Percentiles rank a stretch among this genome's conserved stretches.
Evolutionary conservation across 306 rosid genomes (phyloP).

Genomic region (Macrotyloma uniflorum): DNA sequence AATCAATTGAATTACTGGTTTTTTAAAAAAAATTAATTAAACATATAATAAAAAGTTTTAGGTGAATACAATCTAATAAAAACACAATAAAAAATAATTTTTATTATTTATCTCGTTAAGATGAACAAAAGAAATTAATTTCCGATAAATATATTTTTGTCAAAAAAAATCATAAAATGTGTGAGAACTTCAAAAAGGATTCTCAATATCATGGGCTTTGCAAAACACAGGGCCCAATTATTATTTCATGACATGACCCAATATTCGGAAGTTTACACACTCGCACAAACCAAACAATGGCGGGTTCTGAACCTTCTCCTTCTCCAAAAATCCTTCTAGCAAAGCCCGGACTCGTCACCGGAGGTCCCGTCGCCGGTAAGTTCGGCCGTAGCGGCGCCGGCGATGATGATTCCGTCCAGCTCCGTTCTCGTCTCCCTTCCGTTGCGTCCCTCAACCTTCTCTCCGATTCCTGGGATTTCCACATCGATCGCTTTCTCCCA

Average conservation of each 20-base stretch:
- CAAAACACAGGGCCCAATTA: neutral
- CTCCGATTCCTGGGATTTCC: conserved; percentile 91
- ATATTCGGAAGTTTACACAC: neutral
- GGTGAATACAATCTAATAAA: too few species aligned
- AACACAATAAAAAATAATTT: too few species aligned
- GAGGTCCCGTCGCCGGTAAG: conserved; percentile 56
- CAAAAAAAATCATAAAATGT: too few species aligned
- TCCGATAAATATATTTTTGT: too few species aligned
- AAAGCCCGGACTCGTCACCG: conserved; percentile 72
- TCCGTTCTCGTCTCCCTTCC: conserved; percentile 80
- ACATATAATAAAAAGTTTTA: too few species aligned
- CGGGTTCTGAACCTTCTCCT: conserved; percentile 55
- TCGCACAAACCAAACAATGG: conserved; percentile 19
- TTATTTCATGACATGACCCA: neutral
- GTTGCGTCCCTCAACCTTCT: conserved; percentile 89
- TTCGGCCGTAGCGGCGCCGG: conserved; percentile 62
- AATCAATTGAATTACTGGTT: too few species aligned
- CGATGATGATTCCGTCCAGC: conserved; percentile 67
- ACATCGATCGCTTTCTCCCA: conserved; percentile 91
- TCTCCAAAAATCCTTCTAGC: conserved; percentile 84
- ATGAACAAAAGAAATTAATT: too few species aligned
- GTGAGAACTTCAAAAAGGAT: too few species aligned
- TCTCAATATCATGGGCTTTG: too few species aligned
- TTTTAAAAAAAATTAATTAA: too few species aligned
- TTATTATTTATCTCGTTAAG: too few species aligned